phyloP scores from a whole-genome alignment of 495 filamentous ascomycete species.

The Penicillium chermesinum region DNA sequence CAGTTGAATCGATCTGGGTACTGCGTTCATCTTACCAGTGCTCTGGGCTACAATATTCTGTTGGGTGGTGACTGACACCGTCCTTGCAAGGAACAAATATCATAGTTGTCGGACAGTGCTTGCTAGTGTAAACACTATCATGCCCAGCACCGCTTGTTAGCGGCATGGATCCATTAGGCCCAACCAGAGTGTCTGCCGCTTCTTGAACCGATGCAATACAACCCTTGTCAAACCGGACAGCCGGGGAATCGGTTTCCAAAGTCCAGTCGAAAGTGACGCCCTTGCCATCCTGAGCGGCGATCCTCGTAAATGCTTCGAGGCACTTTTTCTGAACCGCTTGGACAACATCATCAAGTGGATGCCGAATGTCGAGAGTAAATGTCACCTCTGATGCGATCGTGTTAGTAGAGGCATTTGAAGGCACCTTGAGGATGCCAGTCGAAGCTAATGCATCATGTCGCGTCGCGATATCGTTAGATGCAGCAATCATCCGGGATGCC shows the following conservation, averaged over 20 bases:
- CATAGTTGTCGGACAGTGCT: conserved; percentile 54
- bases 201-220: conserved; percentile 56
- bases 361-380: conserved; percentile 66
- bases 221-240: conserved; percentile 57
- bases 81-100: conserved; percentile 59
- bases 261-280: conserved; percentile 46
- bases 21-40: conserved; percentile 41
- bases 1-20: too few species aligned
- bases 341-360: conserved; percentile 52
- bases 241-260: conserved; percentile 55
- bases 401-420: conserved; percentile 57
- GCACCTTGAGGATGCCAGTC: conserved; percentile 60
- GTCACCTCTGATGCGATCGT: conserved; percentile 62
- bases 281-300: conserved; percentile 46
- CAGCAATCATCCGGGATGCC: conserved; percentile 59
- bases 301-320: conserved; percentile 41
- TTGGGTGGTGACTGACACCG: conserved; percentile 59
- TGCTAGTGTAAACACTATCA: conserved; percentile 55
- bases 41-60: conserved; percentile 50
- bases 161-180: conserved; percentile 31
- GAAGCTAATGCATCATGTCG: conserved; percentile 50
- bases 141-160: conserved; percentile 54
- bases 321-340: conserved; percentile 44
- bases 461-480: conserved; percentile 56
- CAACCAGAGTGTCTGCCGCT: conserved; percentile 47